Conservation (phyloP, 768 basidiomycete genomes). For the Tylopilus balloui region DNA sequence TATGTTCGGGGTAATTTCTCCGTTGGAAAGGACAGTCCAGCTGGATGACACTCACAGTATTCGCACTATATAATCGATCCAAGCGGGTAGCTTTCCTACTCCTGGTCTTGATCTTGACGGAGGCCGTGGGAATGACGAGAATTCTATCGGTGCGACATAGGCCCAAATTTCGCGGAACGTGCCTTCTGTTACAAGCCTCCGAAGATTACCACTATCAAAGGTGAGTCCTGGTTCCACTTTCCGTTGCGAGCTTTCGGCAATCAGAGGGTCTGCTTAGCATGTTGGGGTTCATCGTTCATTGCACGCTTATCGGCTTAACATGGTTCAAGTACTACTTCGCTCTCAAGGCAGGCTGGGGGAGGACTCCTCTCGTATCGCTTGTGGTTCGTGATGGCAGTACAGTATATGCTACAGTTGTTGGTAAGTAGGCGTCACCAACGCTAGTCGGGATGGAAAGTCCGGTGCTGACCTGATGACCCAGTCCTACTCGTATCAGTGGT, state of each 20-base stretch:
- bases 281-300: slow-evolving; percentile 14
- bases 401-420: slow-evolving; percentile 2
- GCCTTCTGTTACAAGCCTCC: slow-evolving; percentile 3
- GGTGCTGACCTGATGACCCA: background rate
- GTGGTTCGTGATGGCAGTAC: slow-evolving; percentile 16
- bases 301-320: slow-evolving; percentile 13
- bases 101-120: background rate
- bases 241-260: background rate
- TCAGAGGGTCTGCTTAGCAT: slow-evolving; percentile 1
- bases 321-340: slow-evolving; percentile 17
- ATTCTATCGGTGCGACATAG: background rate
- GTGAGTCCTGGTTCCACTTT: background rate
- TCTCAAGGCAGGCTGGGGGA: slow-evolving; percentile 15
- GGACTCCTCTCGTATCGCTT: slow-evolving; percentile 18
- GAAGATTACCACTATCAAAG: background rate
- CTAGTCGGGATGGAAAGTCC: background rate
- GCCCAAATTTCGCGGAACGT: background rate
- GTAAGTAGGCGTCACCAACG: slow-evolving; percentile 7
- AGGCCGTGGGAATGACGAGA: slow-evolving; percentile 1
- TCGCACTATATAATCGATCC: slow-evolving; percentile 20
- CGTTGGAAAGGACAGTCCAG: background rate
- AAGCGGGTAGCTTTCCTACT: slow-evolving; percentile 8
- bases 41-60: slow-evolving; percentile 8
- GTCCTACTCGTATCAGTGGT: slow-evolving; percentile 4
- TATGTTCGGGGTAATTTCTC: background rate